Conservation (phyloP, 805 yeast genomes). For the Yarrowia keelungensis region DNA sequence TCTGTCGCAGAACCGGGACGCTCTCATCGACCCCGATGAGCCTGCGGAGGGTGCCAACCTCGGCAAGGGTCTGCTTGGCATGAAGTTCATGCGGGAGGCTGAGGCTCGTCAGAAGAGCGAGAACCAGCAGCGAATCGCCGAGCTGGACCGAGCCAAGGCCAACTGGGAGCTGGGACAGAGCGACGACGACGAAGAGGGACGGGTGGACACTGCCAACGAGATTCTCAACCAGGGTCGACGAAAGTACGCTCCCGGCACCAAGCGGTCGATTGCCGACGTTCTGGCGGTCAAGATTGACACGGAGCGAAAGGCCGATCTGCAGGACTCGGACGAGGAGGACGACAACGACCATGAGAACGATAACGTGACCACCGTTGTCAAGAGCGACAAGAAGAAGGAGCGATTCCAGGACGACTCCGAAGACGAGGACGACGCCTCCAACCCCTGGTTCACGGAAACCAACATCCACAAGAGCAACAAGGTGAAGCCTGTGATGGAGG, state of each 20-base stretch:
- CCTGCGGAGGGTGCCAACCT: conserved; percentile 51
- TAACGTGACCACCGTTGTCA: background rate
- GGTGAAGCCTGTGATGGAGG: conserved; percentile 55
- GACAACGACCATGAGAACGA: background rate
- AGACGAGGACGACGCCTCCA: conserved; percentile 43
- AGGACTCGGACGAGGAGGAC: conserved; percentile 22
- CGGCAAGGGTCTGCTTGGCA: conserved; percentile 90
- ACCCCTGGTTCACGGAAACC: conserved; percentile 51
- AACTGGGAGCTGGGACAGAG: conserved; percentile 52
- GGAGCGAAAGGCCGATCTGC: conserved; percentile 37
- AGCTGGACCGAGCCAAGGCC: conserved; percentile 59
- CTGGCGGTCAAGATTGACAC: conserved; percentile 45
- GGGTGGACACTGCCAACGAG: conserved; percentile 53
- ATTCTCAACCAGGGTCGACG: conserved; percentile 78
- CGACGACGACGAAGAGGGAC: conserved; percentile 50
- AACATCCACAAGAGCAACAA: conserved; percentile 57
- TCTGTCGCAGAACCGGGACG: conserved; percentile 48
- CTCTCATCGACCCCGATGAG: conserved; percentile 42
- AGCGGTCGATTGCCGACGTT: conserved; percentile 49
- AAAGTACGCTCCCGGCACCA: conserved; percentile 71
- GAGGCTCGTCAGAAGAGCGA: conserved; percentile 69
- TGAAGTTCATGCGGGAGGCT: conserved; percentile 96
- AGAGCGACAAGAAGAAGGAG: background rate
- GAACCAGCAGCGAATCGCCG: conserved; percentile 62
- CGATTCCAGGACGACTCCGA: conserved; percentile 3